Evolutionary conservation across 1,284 basidiomycete species (phyloP).

Genomic region (Irpex rosettiformis): DNA sequence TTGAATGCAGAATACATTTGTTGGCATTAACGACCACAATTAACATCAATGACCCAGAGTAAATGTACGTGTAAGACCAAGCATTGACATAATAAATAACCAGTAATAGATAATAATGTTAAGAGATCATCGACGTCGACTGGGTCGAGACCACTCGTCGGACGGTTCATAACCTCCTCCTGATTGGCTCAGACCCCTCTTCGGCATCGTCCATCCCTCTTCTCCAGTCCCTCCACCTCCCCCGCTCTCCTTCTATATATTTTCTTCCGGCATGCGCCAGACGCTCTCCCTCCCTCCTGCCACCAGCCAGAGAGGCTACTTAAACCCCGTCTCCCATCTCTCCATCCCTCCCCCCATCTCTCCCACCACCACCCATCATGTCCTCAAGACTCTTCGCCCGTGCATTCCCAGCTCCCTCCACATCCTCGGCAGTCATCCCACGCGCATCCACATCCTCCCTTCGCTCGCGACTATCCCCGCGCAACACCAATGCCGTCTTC

Average conservation of each 20-base stretch:
- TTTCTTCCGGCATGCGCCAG: background rate
- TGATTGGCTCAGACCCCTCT: background rate
- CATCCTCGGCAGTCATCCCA: background rate
- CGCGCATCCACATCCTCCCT: slow-evolving; percentile 5
- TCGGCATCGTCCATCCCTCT: background rate
- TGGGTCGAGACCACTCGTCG: background rate
- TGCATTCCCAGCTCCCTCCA: slow-evolving; percentile 14
- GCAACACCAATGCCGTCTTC: slow-evolving; percentile 15
- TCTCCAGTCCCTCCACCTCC: background rate
- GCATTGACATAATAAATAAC: too few species aligned
- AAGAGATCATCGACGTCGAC: too few species aligned
- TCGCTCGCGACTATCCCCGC: slow-evolving; percentile 1
- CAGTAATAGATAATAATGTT: too few species aligned
- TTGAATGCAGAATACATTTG: too few species aligned
- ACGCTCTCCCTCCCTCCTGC: slow-evolving; percentile 6
- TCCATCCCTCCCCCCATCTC: slow-evolving; percentile 6
- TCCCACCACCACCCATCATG: slow-evolving; percentile 9
- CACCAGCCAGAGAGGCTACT: slow-evolving; percentile 13
- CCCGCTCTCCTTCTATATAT: background rate
- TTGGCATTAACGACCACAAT: too few species aligned
- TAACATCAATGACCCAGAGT: too few species aligned
- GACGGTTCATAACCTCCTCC: background rate
- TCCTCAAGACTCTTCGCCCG: slow-evolving; percentile 21
- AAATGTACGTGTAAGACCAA: too few species aligned
- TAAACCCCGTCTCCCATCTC: slow-evolving; percentile 2